A percentile compares a stretch with the other conserved stretches of the same genome.
Evolutionary conservation across 192 early-diverging fungal species (phyloP).

Genomic region (Obelidium mucronatum): DNA sequence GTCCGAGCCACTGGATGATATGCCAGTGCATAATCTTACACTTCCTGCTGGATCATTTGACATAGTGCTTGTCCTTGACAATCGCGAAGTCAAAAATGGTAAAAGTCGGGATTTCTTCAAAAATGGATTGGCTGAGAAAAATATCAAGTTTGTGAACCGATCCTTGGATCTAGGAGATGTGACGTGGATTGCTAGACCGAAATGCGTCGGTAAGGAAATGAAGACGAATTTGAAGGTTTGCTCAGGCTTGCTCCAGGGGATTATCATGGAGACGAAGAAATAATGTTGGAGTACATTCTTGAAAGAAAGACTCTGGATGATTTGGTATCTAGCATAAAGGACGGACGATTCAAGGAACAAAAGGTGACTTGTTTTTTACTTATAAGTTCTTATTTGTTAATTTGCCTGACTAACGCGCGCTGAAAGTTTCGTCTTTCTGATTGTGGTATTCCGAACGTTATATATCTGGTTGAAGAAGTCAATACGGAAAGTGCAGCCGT

Average conservation of each 20-base stretch:
- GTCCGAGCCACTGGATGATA: neutral
- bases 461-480: constrained; percentile 90
- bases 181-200: constrained; percentile 79
- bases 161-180: constrained; percentile 87
- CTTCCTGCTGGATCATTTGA: constrained; percentile 59
- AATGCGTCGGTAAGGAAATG: neutral
- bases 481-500: constrained; percentile 63
- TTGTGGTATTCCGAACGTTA: constrained; percentile 75
- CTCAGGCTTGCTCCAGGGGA: constrained; percentile 6
- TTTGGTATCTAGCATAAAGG: constrained; percentile 88
- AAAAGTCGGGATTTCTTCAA: constrained; percentile 77
- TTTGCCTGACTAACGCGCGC: neutral
- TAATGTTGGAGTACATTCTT: constrained; percentile 85
- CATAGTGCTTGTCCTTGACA: constrained; percentile 79
- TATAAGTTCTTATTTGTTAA: constrained; percentile 6
- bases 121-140: constrained; percentile 64
- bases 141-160: constrained; percentile 62
- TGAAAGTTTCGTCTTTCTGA: constrained; percentile 71
- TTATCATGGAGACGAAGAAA: constrained; percentile 55
- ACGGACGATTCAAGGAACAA: constrained; percentile 93
- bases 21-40: neutral
- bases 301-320: constrained; percentile 97
- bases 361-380: constrained; percentile 62
- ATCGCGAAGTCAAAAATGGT: constrained; percentile 76
- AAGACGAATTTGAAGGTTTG: neutral